Percentiles rank a stretch among this genome's conserved stretches.
These are phyloP conservation scores for Cladophialophora carrionii DNA, from an alignment of 2,329 filamentous ascomycete species.

Conservation along the genomic window DNA sequence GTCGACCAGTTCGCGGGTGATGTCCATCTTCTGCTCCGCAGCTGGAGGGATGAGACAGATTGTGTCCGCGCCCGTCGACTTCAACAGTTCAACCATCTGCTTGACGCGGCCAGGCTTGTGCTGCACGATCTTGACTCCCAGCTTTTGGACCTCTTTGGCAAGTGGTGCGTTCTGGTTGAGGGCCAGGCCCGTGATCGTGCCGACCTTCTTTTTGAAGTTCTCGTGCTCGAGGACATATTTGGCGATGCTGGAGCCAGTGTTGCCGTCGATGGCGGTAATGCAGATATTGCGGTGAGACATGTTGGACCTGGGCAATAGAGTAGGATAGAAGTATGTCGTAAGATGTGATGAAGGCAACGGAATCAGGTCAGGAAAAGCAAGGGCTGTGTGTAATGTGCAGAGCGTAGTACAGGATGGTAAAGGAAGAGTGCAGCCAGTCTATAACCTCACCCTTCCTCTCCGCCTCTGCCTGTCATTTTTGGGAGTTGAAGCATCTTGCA, in stretches of 20 bases:
- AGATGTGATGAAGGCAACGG: neutral
- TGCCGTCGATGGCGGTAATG: neutral
- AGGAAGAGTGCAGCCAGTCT: neutral
- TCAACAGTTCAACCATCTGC: neutral
- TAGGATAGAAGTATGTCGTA: too few relatives aligned
- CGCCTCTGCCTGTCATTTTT: too few relatives aligned
- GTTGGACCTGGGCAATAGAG: neutral
- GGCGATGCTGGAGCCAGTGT: neutral
- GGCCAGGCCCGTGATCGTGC: neutral
- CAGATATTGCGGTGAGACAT: neutral
- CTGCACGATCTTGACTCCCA: neutral
- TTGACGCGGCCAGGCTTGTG: neutral
- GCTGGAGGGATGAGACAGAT: neutral
- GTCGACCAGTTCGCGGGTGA: neutral
- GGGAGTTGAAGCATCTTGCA: too few relatives aligned
- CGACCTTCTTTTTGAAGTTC: neutral
- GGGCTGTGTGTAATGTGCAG: neutral
- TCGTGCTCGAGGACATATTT: constrained; percentile 1
- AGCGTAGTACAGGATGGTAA: neutral
- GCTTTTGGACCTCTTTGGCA: neutral
- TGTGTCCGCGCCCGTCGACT: neutral
- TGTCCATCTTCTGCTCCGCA: neutral
- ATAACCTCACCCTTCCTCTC: too few relatives aligned
- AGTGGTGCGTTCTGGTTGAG: neutral
- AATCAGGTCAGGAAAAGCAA: neutral